These are phyloP conservation scores for Puccinia hordei DNA, from an alignment of 1,284 basidiomycete genomes.

Conservation along the genomic window DNA sequence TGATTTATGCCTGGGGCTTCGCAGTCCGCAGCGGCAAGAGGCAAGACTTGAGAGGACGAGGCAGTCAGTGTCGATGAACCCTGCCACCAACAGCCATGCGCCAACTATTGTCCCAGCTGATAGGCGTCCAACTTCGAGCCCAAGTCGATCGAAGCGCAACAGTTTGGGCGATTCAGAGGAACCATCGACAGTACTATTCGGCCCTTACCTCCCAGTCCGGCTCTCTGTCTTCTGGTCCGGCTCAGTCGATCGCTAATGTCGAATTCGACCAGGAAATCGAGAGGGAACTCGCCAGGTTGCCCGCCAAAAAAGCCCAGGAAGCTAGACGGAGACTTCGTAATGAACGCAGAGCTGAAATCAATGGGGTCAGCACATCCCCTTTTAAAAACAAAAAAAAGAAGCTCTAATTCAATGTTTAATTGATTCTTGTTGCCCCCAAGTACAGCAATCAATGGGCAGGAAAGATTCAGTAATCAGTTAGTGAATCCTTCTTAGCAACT, in stretches of 20 bases:
- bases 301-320: constrained; percentile 26
- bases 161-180: neutral
- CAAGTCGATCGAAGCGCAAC: neutral
- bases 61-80: no score
- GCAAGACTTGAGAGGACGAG: no score
- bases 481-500: neutral
- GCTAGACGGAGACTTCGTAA: constrained; percentile 37
- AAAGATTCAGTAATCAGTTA: constrained; percentile 42
- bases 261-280: constrained; percentile 47
- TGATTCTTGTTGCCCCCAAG: neutral
- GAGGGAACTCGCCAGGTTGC: constrained; percentile 30
- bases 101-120: neutral
- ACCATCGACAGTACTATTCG: neutral
- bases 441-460: constrained; percentile 37
- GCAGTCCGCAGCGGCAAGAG: neutral
- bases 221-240: neutral
- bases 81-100: neutral
- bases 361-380: constrained; percentile 31
- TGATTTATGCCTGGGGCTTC: neutral
- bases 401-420: neutral
- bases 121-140: neutral
- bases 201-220: neutral
- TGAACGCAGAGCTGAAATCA: constrained; percentile 35
- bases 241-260: neutral
- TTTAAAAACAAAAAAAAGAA: no score